These are phyloP conservation scores for Suillus placidus DNA, from an alignment of 768 basidiomycete species.

Conservation along the genomic window DNA sequence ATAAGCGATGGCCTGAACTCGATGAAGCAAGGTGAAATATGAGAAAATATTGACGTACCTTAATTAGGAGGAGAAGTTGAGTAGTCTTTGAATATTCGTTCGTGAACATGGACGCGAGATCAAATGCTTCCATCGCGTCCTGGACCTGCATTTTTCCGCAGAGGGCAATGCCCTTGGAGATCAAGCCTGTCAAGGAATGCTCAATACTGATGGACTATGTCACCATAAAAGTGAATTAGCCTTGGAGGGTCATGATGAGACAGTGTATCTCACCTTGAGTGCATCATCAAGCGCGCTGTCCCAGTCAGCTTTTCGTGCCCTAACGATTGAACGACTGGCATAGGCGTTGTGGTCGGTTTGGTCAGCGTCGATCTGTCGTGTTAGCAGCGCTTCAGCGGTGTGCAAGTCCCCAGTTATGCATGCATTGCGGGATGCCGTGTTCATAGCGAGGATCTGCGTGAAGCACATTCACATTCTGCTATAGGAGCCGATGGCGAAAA, in stretches of 20 bases:
- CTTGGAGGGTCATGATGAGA: background rate
- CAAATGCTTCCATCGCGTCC: background rate
- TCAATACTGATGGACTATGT: background rate
- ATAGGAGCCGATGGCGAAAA: background rate
- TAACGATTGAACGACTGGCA: background rate
- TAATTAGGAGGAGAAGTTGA: background rate
- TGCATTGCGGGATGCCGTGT: background rate
- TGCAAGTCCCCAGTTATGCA: background rate
- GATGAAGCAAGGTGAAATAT: background rate
- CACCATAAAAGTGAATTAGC: background rate
- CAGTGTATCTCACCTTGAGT: background rate
- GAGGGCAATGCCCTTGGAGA: background rate
- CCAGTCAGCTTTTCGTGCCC: background rate
- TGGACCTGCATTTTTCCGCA: background rate
- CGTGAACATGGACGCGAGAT: background rate
- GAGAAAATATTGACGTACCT: background rate
- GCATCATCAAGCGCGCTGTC: background rate
- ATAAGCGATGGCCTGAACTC: background rate
- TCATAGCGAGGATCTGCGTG: background rate
- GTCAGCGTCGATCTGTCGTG: background rate
- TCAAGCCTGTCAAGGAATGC: background rate
- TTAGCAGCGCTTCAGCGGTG: background rate
- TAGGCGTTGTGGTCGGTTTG: background rate
- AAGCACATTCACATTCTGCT: background rate
- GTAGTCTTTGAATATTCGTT: background rate